Base-by-base conservation (phyloP, 208 protist species). In the Balamuthia mandrillaris region DNA sequence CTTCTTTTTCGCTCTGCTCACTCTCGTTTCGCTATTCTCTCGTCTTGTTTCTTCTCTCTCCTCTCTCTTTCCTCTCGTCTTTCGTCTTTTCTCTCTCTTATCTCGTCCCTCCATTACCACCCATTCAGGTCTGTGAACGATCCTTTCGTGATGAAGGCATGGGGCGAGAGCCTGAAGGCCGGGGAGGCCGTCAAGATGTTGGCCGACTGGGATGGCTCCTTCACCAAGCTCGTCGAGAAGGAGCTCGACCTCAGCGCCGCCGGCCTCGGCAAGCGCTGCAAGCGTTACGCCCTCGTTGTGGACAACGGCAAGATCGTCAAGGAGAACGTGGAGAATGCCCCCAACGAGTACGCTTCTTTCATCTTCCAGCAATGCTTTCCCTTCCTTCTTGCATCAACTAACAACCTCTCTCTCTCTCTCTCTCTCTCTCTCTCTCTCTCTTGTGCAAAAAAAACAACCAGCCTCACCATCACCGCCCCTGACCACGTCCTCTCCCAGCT, bases 271-370 rank as follows among this genome's bases (percentile, higher is more conserved):
- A 81, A 81, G 72, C 44, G 72, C 49, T 63, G 72, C 72, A 81
- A 60, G 72, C 52, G 72, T 42, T 81, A 63, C 47, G 52, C 72
- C n/a, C 44, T 81, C 72, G 14, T 81, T 33, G 72, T 81, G 27
- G 72, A 81, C 72, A 81, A 81, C 41, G 72, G 72, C 72, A 81
- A 81, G 51, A 81, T 81, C 45, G 72, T 81, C 72, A 54, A 81
- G 31, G 72, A 81, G 51, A 81, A 81, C 72, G 35, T 81, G 35
- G 72, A 81, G 51, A 31, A 5, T 16, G 51, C 49, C n/a, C 72
- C 72, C 35, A 61, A 54, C 27, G 72, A 81, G 72, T 81, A 60
- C 45, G 44, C n/a, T n/a, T n/a, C n/a, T n/a, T n/a, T n/a, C n/a
- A n/a, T n/a, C n/a, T n/a, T n/a, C n/a, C n/a, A n/a, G n/a, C n/a